Evolutionary conservation across 2,329 filamentous ascomycete genomes (phyloP), one percentile per base, ranked within the genome.

Genomic region (Botrytis byssoidea): DNA sequence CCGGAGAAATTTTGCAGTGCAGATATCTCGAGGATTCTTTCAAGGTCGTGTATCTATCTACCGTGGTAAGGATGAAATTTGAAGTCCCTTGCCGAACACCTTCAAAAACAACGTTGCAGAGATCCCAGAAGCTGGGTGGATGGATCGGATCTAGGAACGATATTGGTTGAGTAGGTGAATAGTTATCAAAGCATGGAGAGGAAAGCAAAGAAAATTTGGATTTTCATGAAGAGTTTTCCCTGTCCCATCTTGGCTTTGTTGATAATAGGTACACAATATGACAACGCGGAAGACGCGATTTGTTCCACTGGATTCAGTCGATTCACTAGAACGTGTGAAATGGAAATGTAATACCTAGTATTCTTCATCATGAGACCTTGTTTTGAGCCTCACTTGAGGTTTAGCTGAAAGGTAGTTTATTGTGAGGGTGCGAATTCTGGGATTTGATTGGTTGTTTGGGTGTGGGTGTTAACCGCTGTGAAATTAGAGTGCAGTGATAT

Each of bases 301-400:
- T 25, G 35, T 51, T 40, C 65, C 46, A 67, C 48, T 67, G 14
- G 37, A 55, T 22, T 20, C 14, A 12, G 20, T n/a, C 32, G 37
- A 51, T 55, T 55, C 22, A 40, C n/a, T 51, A 29, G 46, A 55
- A 14, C 64, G 37, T 55, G 65, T 67, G 65, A 29, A 40, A 10
- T 40, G 22, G 18, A 67, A 1, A 22, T 18, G 25, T 29, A n/a
- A 67, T 67, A 65, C 46, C 65, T 40, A 40, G 65, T 40, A 67
- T 67, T 55, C 22, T 46, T 35, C 46, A 51, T 67, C 65, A 67
- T 55, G 29, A 20, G 65, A 67, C 65, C 46, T 40, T 9, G 35
- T 40, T 55, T 67, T 40, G 65, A 67, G 46, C 65, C 65, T 55
- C 65, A 67, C 65, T 55, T 55, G 46, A 51, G 46, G 65, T 40